Conservation (phyloP, 768 basidiomycete species). For the Psilocybe tampanensis region DNA sequence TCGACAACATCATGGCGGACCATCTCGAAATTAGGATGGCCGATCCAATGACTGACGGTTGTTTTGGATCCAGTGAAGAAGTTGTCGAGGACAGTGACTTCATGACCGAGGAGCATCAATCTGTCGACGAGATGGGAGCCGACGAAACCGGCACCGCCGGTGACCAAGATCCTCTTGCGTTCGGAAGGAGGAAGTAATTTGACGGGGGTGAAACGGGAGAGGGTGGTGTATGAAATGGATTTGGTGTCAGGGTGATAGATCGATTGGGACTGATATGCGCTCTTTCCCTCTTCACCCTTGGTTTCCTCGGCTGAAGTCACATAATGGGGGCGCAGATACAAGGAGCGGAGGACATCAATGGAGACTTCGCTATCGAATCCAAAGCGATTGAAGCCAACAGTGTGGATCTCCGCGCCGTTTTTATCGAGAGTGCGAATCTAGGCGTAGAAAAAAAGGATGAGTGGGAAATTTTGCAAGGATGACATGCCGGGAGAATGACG, state of each 20-base stretch:
- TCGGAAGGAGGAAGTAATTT: slow-evolving; percentile 75
- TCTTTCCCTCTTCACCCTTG: slow-evolving; percentile 46
- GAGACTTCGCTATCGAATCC: slow-evolving; percentile 89
- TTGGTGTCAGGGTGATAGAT: slow-evolving; percentile 81
- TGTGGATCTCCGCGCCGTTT: slow-evolving; percentile 70
- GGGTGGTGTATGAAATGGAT: slow-evolving; percentile 90
- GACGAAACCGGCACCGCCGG: slow-evolving; percentile 99
- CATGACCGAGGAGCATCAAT: slow-evolving; percentile 96
- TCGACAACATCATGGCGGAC: slow-evolving; percentile 97
- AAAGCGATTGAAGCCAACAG: slow-evolving; percentile 84
- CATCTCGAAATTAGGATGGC: slow-evolving; percentile 98
- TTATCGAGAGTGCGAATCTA: slow-evolving; percentile 74
- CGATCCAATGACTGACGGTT: slow-evolving; percentile 95
- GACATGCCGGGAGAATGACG: neutral
- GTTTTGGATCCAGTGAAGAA: slow-evolving; percentile 99
- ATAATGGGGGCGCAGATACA: slow-evolving; percentile 87
- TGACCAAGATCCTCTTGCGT: slow-evolving; percentile 91
- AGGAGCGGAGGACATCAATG: slow-evolving; percentile 78
- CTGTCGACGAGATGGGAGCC: slow-evolving; percentile 98
- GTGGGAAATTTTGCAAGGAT: slow-evolving; percentile 11
- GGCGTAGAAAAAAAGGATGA: slow-evolving; percentile 16
- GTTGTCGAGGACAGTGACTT: slow-evolving; percentile 96
- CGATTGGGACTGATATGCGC: slow-evolving; percentile 78
- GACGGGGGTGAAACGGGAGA: slow-evolving; percentile 92
- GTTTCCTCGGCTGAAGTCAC: slow-evolving; percentile 47